A percentile compares a stretch with the other conserved stretches of the same genome.
phyloP scores from a whole-genome alignment of 73 alveolate species.

The Paramecium pentaurelia region DNA sequence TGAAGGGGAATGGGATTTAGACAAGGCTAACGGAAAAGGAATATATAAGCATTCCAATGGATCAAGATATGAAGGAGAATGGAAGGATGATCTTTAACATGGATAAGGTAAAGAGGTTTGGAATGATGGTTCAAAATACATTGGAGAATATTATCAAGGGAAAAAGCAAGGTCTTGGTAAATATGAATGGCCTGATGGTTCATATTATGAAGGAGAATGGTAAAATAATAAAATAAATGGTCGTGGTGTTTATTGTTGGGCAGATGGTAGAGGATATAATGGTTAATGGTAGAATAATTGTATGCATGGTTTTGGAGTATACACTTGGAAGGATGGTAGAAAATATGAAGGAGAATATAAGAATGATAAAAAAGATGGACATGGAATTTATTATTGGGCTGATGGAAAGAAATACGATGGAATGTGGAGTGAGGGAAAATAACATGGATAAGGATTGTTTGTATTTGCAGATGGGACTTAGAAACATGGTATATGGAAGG shows the following conservation, averaged over 20 bases:
- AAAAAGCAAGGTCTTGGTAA: constrained; percentile 74
- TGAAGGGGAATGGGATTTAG: constrained; percentile 65
- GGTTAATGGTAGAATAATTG: constrained; percentile 54
- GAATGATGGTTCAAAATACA: constrained; percentile 69
- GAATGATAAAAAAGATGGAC: constrained; percentile 58
- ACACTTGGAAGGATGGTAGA: constrained; percentile 60
- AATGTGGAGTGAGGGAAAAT: constrained; percentile 57
- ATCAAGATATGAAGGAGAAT: constrained; percentile 72
- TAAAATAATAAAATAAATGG: constrained; percentile 64
- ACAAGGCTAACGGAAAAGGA: constrained; percentile 74
- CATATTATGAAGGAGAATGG: constrained; percentile 54
- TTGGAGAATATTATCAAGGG: constrained; percentile 69
- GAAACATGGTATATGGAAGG: constrained; percentile 31
- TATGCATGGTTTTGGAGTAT: constrained; percentile 56
- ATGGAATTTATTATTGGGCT: constrained; percentile 58
- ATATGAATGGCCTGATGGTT: constrained; percentile 68
- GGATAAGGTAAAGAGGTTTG: constrained; percentile 72
- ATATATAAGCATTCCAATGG: constrained; percentile 74
- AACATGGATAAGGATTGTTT: constrained; percentile 54
- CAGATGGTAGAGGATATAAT: constrained; percentile 59
- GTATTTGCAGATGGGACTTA: constrained; percentile 44
- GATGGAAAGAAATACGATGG: constrained; percentile 63
- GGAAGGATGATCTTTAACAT: constrained; percentile 71
- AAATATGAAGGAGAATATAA: constrained; percentile 57
- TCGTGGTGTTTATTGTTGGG: constrained; percentile 68